phyloP scores from a whole-genome alignment of 345 rosid species.

The Raphanus raphanistrum region DNA sequence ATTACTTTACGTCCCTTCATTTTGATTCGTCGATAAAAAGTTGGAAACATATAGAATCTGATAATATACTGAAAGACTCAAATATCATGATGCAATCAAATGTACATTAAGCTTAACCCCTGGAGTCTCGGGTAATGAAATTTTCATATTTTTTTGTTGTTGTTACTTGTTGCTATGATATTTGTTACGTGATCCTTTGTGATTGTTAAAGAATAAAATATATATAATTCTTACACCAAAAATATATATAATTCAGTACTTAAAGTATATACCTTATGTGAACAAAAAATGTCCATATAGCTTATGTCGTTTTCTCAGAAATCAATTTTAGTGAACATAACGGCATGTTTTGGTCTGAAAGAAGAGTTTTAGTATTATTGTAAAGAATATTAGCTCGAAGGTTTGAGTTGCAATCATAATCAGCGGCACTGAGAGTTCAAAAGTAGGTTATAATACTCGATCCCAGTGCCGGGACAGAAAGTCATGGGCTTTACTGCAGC shows the following conservation, averaged over 20 bases:
- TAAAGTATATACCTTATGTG: background rate
- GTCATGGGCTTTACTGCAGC: background rate
- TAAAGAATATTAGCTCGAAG: too few relatives aligned
- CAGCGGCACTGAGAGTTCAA: background rate
- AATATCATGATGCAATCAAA: conserved; percentile 21
- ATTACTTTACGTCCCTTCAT: conserved; percentile 16
- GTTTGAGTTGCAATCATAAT: background rate
- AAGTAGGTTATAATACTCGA: background rate
- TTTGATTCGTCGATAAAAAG: conserved; percentile 24
- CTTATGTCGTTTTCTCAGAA: background rate
- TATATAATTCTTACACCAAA: background rate
- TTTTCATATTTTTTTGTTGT: background rate
- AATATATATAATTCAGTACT: background rate
- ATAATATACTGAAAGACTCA: conserved; percentile 10
- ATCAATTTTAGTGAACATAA: background rate
- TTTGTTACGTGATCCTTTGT: background rate
- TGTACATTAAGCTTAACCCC: background rate
- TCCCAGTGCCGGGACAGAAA: background rate
- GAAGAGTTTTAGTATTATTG: background rate
- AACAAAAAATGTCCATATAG: background rate
- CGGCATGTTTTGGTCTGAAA: background rate
- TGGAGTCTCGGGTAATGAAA: background rate
- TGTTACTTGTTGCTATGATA: background rate
- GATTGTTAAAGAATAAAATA: background rate
- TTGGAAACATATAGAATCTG: conserved; percentile 9